phyloP scores from a whole-genome alignment of 1,284 basidiomycete genomes.

The Agroathelia rolfsii region DNA sequence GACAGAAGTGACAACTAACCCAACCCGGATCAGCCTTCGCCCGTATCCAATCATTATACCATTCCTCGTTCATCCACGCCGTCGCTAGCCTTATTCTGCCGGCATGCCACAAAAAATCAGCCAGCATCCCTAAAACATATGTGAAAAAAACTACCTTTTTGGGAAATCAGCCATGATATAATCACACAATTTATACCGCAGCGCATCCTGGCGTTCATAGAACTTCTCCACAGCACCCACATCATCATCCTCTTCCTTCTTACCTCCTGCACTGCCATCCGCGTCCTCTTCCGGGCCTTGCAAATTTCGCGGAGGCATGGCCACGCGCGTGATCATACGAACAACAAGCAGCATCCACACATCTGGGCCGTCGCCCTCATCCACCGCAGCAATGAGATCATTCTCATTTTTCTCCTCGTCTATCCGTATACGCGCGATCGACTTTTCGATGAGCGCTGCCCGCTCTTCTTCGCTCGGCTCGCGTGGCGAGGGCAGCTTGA shows the following conservation, averaged over 20 bases:
- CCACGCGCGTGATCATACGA: conserved; percentile 80
- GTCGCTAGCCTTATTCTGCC: conserved; percentile 74
- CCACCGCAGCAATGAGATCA: conserved; percentile 25
- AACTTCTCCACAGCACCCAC: conserved; percentile 30
- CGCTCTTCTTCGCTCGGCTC: conserved; percentile 51
- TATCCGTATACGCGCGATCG: conserved; percentile 70
- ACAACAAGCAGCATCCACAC: conserved; percentile 91
- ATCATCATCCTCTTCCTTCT: conserved; percentile 18
- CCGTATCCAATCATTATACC: conserved; percentile 83
- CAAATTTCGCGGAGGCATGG: no score
- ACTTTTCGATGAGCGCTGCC: conserved; percentile 44
- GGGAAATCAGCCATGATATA: conserved; percentile 88
- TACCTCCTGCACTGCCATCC: conserved; percentile 20
- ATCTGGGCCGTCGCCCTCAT: conserved; percentile 52
- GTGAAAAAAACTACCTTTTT: conserved; percentile 38
- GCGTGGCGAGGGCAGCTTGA: conserved; percentile 68
- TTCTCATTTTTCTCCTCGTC: conserved; percentile 52
- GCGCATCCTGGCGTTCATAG: conserved; percentile 58
- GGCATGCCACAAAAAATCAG: conserved; percentile 4
- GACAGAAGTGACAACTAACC: no score
- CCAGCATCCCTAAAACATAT: not conserved
- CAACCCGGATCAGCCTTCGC: conserved; percentile 42
- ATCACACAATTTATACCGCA: conserved; percentile 72
- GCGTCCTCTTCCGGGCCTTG: conserved; percentile 17
- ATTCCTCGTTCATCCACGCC: conserved; percentile 98